phyloP scores from a whole-genome alignment of 2,329 filamentous ascomycete genomes.

The Erysiphe pulchra region DNA sequence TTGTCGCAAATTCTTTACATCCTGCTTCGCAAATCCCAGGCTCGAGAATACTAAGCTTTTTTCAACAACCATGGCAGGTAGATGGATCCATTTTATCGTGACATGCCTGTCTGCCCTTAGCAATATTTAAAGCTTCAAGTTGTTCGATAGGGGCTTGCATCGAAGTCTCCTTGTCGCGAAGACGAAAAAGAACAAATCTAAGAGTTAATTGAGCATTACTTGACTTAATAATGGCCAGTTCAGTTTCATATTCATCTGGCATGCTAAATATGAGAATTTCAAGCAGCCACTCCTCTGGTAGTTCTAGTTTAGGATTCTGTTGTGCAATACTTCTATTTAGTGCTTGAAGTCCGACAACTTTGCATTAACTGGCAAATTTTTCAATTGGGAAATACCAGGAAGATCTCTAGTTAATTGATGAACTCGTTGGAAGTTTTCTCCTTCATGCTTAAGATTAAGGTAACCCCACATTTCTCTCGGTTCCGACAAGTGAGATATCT shows the following conservation, averaged over 20 bases:
- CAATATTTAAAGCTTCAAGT: neutral
- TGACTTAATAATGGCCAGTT: neutral
- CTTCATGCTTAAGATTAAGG: neutral
- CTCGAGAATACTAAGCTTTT: neutral
- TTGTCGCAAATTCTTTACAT: neutral
- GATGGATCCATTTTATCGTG: neutral
- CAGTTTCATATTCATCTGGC: neutral
- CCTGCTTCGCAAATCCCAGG: neutral
- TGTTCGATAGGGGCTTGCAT: neutral
- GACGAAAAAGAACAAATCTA: neutral
- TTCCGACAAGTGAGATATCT: slow-evolving; percentile 1
- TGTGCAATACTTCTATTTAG: neutral
- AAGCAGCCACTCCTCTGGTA: neutral
- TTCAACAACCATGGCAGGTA: neutral
- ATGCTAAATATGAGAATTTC: neutral
- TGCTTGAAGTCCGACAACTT: neutral
- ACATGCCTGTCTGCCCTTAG: neutral
- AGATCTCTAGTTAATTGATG: neutral
- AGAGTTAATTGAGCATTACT: neutral
- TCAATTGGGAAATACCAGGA: neutral
- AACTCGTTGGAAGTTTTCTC: neutral
- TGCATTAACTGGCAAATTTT: neutral
- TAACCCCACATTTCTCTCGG: neutral
- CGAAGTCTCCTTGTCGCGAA: neutral
- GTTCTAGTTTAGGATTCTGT: neutral